Evolutionary conservation across 2,329 filamentous ascomycete genomes (phyloP).

Genomic region (Pseudofabraea citricarpa): DNA sequence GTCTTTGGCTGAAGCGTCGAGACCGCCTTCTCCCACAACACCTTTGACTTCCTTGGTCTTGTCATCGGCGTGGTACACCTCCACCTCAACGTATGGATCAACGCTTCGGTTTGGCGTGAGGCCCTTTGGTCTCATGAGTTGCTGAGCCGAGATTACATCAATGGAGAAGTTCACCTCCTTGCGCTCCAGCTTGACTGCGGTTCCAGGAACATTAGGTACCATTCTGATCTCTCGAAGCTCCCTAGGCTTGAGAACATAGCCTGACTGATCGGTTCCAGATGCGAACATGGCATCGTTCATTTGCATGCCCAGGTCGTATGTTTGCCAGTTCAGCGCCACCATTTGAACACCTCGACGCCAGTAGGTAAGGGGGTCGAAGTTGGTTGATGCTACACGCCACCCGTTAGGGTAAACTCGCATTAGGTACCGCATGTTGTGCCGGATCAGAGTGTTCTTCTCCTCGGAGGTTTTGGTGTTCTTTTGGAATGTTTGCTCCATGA

Average conservation of each 20-base stretch:
- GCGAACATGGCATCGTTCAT: slow-evolving; percentile 98
- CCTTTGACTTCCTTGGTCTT: slow-evolving; percentile 83
- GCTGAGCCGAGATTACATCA: slow-evolving; percentile 88
- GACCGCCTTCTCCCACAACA: slow-evolving; percentile 59
- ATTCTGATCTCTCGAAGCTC: slow-evolving; percentile 72
- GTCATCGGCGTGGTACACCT: slow-evolving; percentile 92
- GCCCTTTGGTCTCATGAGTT: slow-evolving; percentile 77
- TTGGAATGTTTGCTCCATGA: slow-evolving; percentile 85
- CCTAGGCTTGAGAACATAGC: slow-evolving; percentile 89
- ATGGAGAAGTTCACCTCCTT: slow-evolving; percentile 82
- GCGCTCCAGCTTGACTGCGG: slow-evolving; percentile 67
- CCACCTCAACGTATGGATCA: slow-evolving; percentile 91
- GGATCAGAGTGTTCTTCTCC: slow-evolving; percentile 72
- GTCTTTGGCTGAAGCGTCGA: slow-evolving; percentile 58
- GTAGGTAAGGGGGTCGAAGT: slow-evolving; percentile 89
- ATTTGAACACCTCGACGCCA: slow-evolving; percentile 97
- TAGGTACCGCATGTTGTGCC: slow-evolving; percentile 86
- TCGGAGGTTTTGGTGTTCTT: slow-evolving; percentile 72
- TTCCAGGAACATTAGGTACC: slow-evolving; percentile 42
- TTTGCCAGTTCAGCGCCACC: slow-evolving; percentile 98
- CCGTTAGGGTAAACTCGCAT: slow-evolving; percentile 93
- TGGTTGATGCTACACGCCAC: slow-evolving; percentile 78
- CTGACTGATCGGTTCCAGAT: slow-evolving; percentile 76
- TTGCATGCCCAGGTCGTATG: slow-evolving; percentile 91
- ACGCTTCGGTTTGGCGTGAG: slow-evolving; percentile 70